A percentile compares a stretch with the other conserved stretches of the same genome.
Conservation (phyloP, 208 protist genomes). For the Leishmania gerbilli region DNA sequence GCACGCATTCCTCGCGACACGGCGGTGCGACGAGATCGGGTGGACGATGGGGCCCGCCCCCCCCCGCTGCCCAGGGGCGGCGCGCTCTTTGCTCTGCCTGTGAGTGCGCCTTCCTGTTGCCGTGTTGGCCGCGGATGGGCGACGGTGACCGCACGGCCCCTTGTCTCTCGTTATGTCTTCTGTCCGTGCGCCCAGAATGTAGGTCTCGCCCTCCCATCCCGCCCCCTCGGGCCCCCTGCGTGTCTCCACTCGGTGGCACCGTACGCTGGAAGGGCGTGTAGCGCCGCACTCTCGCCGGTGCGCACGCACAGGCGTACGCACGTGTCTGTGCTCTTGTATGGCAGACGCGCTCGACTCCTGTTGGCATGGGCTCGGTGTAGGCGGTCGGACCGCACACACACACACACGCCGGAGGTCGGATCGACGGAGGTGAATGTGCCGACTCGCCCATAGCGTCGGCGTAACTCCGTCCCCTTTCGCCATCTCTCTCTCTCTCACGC, state of each 20-base stretch:
- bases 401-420: background rate
- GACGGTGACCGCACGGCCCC: background rate
- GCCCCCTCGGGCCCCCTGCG: background rate
- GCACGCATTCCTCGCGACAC: background rate
- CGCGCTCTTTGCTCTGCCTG: background rate
- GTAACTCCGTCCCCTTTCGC: background rate
- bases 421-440: background rate
- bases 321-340: background rate
- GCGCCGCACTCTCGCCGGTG: background rate
- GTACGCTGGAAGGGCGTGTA: background rate
- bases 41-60: background rate
- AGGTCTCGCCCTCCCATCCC: background rate
- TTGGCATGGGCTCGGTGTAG: background rate
- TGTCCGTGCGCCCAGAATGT: background rate
- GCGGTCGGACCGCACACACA: background rate
- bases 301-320: background rate
- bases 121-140: background rate
- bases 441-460: background rate
- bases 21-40: background rate
- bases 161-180: background rate
- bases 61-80: background rate
- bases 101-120: background rate
- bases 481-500: background rate
- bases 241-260: background rate
- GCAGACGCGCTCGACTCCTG: background rate